These are phyloP conservation scores for Wolfiporia cocos DNA, from an alignment of 1,284 basidiomycete genomes.

Conservation along the genomic window DNA sequence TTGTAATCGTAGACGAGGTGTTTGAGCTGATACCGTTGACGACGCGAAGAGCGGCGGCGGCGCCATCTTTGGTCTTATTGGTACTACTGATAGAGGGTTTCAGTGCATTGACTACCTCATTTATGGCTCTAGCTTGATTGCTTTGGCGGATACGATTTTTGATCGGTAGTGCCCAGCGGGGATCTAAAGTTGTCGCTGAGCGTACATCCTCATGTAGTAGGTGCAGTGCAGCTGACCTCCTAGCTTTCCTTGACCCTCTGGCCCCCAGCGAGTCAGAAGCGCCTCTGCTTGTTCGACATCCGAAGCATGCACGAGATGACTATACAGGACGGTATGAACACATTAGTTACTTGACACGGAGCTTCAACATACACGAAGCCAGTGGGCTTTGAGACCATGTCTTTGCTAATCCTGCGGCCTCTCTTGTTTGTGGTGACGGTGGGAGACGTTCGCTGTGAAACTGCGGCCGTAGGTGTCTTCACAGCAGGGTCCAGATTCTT, in stretches of 20 bases:
- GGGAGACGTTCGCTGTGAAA: slow-evolving; percentile 24
- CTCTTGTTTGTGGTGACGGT: slow-evolving; percentile 32
- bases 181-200: slow-evolving; percentile 47
- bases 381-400: slow-evolving; percentile 80
- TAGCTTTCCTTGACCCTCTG: slow-evolving; percentile 87
- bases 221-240: slow-evolving; percentile 51
- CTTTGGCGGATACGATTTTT: slow-evolving; percentile 74
- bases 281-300: slow-evolving; percentile 90
- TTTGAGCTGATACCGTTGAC: slow-evolving; percentile 74
- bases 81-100: slow-evolving; percentile 47
- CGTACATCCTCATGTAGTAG: background rate
- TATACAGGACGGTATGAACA: slow-evolving; percentile 27
- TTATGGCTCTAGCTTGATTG: slow-evolving; percentile 78
- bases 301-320: slow-evolving; percentile 91
- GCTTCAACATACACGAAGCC: slow-evolving; percentile 73
- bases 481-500: slow-evolving; percentile 12
- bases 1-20: slow-evolving; percentile 63
- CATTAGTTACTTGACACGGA: slow-evolving; percentile 16
- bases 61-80: slow-evolving; percentile 30
- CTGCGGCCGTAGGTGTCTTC: slow-evolving; percentile 16
- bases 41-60: slow-evolving; percentile 62
- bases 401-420: slow-evolving; percentile 69
- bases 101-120: slow-evolving; percentile 69
- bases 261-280: slow-evolving; percentile 84
- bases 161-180: slow-evolving; percentile 87